Conservation (phyloP, 2,329 filamentous ascomycete genomes). For the Hypoxylon sp. region DNA sequence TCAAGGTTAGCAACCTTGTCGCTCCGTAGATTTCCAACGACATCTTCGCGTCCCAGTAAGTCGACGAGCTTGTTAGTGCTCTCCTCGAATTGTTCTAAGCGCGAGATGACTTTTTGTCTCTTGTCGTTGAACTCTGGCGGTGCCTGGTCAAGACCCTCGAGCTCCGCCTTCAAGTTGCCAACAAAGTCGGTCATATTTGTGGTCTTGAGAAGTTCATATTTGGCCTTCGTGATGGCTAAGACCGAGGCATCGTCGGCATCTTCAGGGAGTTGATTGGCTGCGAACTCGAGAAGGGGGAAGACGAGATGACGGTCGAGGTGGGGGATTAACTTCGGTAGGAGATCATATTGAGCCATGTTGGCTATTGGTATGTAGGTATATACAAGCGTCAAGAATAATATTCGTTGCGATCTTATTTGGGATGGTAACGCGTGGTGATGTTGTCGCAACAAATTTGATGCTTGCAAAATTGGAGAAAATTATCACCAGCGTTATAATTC, state of each 20-base stretch:
- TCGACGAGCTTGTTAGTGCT: slow-evolving; percentile 91
- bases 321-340: slow-evolving; percentile 90
- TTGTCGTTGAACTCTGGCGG: slow-evolving; percentile 91
- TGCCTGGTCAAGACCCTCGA: slow-evolving; percentile 82
- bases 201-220: slow-evolving; percentile 94
- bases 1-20: slow-evolving; percentile 99
- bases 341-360: slow-evolving; percentile 79
- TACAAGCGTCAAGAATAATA: slow-evolving; percentile 38
- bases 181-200: slow-evolving; percentile 99
- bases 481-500: slow-evolving; percentile 22
- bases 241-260: slow-evolving; percentile 71
- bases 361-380: slow-evolving; percentile 37
- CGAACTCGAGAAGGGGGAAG: slow-evolving; percentile 95
- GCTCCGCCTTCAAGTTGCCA: slow-evolving; percentile 89
- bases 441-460: slow-evolving; percentile 21
- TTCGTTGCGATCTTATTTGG: slow-evolving; percentile 37
- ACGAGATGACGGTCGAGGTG: slow-evolving; percentile 96
- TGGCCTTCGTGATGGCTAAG: slow-evolving; percentile 83
- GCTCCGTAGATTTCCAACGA: slow-evolving; percentile 89
- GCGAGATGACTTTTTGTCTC: slow-evolving; percentile 87
- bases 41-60: slow-evolving; percentile 88
- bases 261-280: slow-evolving; percentile 85
- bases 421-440: background rate
- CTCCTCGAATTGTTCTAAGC: slow-evolving; percentile 86
- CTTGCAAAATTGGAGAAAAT: slow-evolving; percentile 28